Evolutionary conservation across 441 rosid genomes (phyloP).

Genomic region (Populus hybrid): DNA sequence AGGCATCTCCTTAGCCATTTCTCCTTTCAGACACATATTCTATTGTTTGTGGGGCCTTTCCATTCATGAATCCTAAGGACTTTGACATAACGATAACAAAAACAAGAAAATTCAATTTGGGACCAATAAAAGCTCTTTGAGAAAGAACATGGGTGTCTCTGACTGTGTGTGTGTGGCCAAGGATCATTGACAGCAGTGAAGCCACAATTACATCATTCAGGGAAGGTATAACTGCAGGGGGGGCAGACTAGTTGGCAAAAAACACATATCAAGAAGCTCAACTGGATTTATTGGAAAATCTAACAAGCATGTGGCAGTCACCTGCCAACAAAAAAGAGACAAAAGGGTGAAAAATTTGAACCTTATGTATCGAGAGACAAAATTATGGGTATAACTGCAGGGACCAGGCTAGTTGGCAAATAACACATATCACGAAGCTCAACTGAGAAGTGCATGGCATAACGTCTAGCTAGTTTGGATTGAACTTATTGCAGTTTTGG

Average conservation of each 20-base stretch:
- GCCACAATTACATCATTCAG: background rate
- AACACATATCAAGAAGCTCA: background rate
- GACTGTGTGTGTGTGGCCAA: background rate
- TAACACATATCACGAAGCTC: background rate
- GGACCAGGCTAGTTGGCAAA: background rate
- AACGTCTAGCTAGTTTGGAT: no score
- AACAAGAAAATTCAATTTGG: slow-evolving; percentile 14
- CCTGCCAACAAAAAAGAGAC: no score
- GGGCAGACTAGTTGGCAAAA: background rate
- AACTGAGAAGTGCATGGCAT: background rate
- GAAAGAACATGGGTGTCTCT: background rate
- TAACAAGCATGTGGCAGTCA: no score
- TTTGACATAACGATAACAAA: slow-evolving; percentile 30
- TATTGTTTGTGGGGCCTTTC: slow-evolving; percentile 89
- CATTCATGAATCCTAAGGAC: slow-evolving; percentile 86
- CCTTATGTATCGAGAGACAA: no score
- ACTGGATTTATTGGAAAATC: no score
- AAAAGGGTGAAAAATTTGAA: no score
- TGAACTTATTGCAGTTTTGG: no score
- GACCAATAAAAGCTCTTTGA: slow-evolving; percentile 6
- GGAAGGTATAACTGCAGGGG: background rate
- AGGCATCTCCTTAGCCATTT: slow-evolving; percentile 81
- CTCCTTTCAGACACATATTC: slow-evolving; percentile 85
- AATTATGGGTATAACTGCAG: background rate
- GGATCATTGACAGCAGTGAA: background rate